Conservation (phyloP, 768 basidiomycete species). For the Chalciporus piperatus region DNA sequence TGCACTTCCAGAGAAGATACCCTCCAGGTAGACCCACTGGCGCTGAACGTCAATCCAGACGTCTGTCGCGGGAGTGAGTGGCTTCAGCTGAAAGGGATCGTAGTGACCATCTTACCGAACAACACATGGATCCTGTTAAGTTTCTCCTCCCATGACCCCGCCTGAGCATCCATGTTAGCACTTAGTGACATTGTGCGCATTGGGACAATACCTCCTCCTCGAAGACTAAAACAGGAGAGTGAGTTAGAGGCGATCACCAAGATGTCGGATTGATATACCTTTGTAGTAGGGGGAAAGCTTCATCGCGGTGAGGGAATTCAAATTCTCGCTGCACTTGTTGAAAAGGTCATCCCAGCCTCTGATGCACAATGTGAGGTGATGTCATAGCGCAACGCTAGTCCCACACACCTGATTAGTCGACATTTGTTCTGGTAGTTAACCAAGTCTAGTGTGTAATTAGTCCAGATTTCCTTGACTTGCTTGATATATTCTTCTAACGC, state of each 20-base stretch:
- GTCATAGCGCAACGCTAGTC: too few species aligned
- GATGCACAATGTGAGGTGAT: conserved; percentile 9
- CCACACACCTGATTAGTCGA: conserved; percentile 76
- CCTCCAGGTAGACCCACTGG: conserved; percentile 99
- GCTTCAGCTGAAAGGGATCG: not conserved
- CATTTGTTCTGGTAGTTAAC: conserved; percentile 99
- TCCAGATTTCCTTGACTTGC: conserved; percentile 97
- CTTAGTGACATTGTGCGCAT: not conserved
- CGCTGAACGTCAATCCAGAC: conserved; percentile 99
- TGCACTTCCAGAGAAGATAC: conserved; percentile 98
- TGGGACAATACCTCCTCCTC: conserved; percentile 70
- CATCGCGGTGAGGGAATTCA: conserved; percentile 96
- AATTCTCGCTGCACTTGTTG: conserved; percentile 94
- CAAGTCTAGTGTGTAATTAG: conserved; percentile 90
- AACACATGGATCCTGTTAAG: conserved; percentile 94
- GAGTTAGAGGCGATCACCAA: not conserved
- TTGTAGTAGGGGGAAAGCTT: conserved; percentile 98
- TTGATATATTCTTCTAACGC: conserved; percentile 94
- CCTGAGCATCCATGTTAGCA: conserved; percentile 37
- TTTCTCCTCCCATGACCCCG: conserved; percentile 94
- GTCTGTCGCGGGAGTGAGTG: conserved; percentile 45
- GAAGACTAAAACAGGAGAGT: conserved; percentile 52
- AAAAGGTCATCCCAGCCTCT: conserved; percentile 98
- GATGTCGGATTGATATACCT: conserved; percentile 43
- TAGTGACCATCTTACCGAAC: conserved; percentile 60